Base-by-base conservation (phyloP, 129 eudicot species). In the Saussurea involucrata region DNA sequence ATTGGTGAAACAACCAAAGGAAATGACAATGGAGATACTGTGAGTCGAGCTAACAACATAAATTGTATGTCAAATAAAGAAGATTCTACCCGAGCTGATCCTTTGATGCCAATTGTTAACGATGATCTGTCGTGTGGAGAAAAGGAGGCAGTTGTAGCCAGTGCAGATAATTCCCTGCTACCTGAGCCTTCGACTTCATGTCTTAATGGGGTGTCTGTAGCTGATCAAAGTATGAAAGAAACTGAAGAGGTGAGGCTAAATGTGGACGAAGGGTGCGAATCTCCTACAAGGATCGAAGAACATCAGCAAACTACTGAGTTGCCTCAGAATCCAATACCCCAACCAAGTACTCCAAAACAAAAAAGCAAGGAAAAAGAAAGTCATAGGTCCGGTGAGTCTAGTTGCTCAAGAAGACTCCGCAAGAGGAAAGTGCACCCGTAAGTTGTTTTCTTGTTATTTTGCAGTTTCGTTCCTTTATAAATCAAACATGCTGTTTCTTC, bases 401-500 rank as follows among this genome's bases (percentile, higher is more conserved):
- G 79, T 72, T 74, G 33, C 71, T 33, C 81, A 34, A 65, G 24
- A 37, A 83, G 87, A 74, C 71, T 70, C 44, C 75, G 69, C 63
- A 87, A 90, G 82, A 85, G 63, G 40, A 77, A 82, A 78, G 77
- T 24, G n/a, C 80, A 81, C 44, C 3, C 27, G 95, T 86, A 86
- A 82, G 89, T 73, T 67, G 73, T 82, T 77, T 4, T 55, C 29
- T 40, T 67, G 60, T 17, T 17, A 49, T 49, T 49, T 10, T 40
- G 12, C 12, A 40, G 49, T 40, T 40, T 10, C 15, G 49, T 40
- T 40, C 49, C 12, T 40, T 40, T 40, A 40, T 40, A 40, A 40
- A 53, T 31, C 3, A 2, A 66, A 28, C 15, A 63, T 25, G 79
- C 29, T 40, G 18, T 40, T 25, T 63, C 36, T 40, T 63, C 9